Evolutionary conservation across 352 stramenopile genomes (phyloP), one percentile per base, ranked within the genome.

Genomic region (Pythium rishiriense): DNA sequence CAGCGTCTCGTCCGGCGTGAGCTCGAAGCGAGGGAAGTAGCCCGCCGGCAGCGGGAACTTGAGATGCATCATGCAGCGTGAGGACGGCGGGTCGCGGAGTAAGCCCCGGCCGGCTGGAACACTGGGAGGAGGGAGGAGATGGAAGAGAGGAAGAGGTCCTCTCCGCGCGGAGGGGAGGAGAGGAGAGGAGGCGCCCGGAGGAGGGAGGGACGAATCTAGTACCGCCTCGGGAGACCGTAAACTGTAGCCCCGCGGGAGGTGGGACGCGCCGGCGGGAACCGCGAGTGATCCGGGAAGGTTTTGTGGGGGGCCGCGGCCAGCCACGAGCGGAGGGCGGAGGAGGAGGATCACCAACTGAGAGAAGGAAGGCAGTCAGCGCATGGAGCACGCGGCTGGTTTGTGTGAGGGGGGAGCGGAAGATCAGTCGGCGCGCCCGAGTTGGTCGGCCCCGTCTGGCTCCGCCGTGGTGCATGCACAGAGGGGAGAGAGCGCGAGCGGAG

Each of bases 11-110:
- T 79, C 64, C 10, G 78, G 66, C 41, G 78, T 69, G 60, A 91
- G 74, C 57, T 91, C 79, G 59, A 91, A 88, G 68, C 79, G 81
- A 69, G 79, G 78, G 62, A 91, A 91, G 70, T 87, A 89, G n/a
- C 75, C 76, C 37, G 68, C 60, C 12, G 82, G 82, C 24, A 91
- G 59, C 21, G 82, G 82, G 72, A 91, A 91, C 41, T 80, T 81
- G 59, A 89, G 82, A 37, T 87, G 79, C 82, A 91, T 90, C 55
- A 63, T 74, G 25, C 55, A 63, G 68, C n/a, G n/a, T n/a, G n/a
- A n/a, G 29, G 37, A 28, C 33, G n/a, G 25, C 2, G 29, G 15
- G 33, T 22, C 22, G 51, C 14, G 31, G 51, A 43, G 37, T 19
- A 43, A 43, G 37, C n/a, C 37, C 2, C 35, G 17, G 33, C 10